Conservation (phyloP, 805 yeast genomes). For the Saccharomycopsis vini region DNA sequence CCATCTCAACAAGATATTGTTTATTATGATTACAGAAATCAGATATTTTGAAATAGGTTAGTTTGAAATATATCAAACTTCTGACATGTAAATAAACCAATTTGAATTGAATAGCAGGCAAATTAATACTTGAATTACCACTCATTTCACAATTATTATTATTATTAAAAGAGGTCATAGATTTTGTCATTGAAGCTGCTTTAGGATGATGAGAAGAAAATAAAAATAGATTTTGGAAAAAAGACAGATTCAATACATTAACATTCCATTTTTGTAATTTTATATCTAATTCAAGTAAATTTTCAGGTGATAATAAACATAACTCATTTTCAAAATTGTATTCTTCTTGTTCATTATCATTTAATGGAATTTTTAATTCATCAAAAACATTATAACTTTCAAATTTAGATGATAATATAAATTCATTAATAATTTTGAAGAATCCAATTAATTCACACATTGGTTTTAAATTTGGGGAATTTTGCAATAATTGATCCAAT, state of each 20-base stretch:
- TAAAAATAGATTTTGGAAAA: not conserved
- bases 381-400: not conserved
- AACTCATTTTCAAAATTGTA: constrained; percentile 13
- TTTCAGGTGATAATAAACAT: constrained; percentile 8
- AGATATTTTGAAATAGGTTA: constrained; percentile 9
- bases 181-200: not conserved
- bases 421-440: constrained; percentile 24
- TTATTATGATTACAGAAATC: no score
- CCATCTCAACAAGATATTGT: not conserved
- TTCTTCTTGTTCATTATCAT: not conserved
- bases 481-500: constrained; percentile 28
- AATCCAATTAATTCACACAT: constrained; percentile 28
- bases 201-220: not conserved
- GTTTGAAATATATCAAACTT: constrained; percentile 33
- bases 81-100: constrained; percentile 36
- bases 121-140: constrained; percentile 21
- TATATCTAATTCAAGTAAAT: constrained; percentile 5
- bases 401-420: constrained; percentile 1
- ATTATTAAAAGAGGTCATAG: constrained; percentile 20
- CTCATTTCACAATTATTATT: constrained; percentile 19
- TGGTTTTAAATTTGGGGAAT: constrained; percentile 28
- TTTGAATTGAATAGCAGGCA: constrained; percentile 36
- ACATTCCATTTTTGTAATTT: constrained; percentile 3
- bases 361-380: not conserved
- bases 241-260: not conserved